These are phyloP conservation scores for Blastobotrys petasosporus DNA, from an alignment of 1,139 yeast species.

Conservation along the genomic window DNA sequence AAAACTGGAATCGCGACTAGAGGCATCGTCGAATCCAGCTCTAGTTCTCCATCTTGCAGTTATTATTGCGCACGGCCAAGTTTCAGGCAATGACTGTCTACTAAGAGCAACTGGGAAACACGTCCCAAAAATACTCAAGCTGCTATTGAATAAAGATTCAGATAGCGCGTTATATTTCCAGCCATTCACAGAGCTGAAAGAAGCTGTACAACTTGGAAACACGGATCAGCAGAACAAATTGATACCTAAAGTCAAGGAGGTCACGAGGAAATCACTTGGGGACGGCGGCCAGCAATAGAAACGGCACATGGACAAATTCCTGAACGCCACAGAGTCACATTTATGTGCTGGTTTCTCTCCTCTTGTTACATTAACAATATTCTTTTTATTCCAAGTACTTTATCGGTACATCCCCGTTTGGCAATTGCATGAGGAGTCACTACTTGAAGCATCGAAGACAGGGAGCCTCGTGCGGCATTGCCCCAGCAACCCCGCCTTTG, in stretches of 20 bases:
- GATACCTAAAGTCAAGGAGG: not conserved
- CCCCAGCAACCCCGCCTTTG: no score
- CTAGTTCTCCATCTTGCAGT: conserved; percentile 27
- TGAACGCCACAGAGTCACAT: no score
- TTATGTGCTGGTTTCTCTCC: no score
- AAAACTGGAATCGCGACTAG: not conserved
- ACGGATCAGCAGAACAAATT: conserved; percentile 3
- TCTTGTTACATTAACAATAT: no score
- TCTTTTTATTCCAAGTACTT: no score
- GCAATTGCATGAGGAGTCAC: no score
- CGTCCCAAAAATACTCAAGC: conserved; percentile 29
- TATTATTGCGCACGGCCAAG: conserved; percentile 21
- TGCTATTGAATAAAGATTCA: conserved; percentile 9
- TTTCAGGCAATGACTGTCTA: conserved; percentile 16
- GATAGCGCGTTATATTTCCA: conserved; percentile 2
- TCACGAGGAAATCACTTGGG: not conserved
- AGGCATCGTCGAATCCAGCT: conserved; percentile 22
- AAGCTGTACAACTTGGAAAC: conserved; percentile 13
- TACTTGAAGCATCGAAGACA: no score
- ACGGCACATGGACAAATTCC: no score
- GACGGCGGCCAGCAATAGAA: no score
- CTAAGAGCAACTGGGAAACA: conserved; percentile 30
- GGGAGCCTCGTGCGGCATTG: no score
- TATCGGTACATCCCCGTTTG: no score
- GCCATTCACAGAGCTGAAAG: conserved; percentile 15